Conservation (phyloP, 78 protist species). For the Acrasis kona region DNA sequence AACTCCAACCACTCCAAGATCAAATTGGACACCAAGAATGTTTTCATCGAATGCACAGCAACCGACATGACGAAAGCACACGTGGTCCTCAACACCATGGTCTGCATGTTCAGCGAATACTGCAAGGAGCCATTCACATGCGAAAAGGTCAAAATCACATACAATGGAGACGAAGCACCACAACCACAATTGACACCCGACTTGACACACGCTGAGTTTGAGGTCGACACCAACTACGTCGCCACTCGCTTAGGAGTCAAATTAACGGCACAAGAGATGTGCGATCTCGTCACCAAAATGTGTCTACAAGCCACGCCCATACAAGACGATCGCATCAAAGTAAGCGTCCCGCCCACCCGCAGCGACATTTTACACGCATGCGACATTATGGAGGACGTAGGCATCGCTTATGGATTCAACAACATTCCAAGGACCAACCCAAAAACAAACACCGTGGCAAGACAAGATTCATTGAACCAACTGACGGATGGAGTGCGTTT, state of each 20-base stretch:
- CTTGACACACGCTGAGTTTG: background rate
- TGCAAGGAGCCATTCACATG: constrained; percentile 45
- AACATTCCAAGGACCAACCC: constrained; percentile 49
- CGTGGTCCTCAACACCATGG: constrained; percentile 81
- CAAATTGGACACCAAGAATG: constrained; percentile 75
- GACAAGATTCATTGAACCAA: constrained; percentile 65
- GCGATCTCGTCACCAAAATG: constrained; percentile 34
- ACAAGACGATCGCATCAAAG: constrained; percentile 12
- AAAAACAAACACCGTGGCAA: constrained; percentile 9
- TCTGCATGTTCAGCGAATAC: constrained; percentile 79
- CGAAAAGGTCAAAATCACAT: constrained; percentile 24
- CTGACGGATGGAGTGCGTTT: constrained; percentile 61
- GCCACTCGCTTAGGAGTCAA: constrained; percentile 10
- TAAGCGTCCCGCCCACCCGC: constrained; percentile 56
- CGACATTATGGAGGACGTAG: constrained; percentile 98
- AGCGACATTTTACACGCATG: constrained; percentile 91
- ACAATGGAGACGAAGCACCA: background rate
- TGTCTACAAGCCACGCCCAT: background rate
- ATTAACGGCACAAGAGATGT: background rate
- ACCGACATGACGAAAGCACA: constrained; percentile 86
- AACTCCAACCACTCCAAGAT: constrained; percentile 94
- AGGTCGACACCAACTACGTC: constrained; percentile 18
- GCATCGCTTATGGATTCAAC: constrained; percentile 91
- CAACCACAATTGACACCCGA: constrained; percentile 16
- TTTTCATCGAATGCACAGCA: constrained; percentile 97